Percentiles rank a stretch among this genome's conserved stretches.
These are phyloP conservation scores for Rhizophora mangle DNA, from an alignment of 345 rosid species.

Conservation along the genomic window DNA sequence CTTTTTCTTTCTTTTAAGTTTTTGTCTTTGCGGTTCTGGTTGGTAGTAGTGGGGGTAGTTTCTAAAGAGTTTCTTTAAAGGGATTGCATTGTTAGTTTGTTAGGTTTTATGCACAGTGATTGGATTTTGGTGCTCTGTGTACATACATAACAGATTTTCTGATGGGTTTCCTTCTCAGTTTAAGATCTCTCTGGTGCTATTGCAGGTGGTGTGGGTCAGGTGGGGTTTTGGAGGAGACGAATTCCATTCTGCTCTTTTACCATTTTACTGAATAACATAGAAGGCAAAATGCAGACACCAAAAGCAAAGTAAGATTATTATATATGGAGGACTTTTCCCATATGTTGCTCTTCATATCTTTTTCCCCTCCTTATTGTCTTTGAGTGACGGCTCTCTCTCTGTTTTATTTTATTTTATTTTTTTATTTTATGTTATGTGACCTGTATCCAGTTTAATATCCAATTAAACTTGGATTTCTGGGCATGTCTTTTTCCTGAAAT, in stretches of 20 bases:
- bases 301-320: slow-evolving; percentile 58
- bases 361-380: neutral
- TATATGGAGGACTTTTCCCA: neutral
- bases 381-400: neutral
- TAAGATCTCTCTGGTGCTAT: slow-evolving; percentile 31
- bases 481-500: too few species aligned
- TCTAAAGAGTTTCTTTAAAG: slow-evolving; percentile 86
- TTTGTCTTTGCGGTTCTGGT: slow-evolving; percentile 40
- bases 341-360: neutral
- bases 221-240: slow-evolving; percentile 31
- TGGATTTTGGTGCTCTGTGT: slow-evolving; percentile 20
- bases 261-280: slow-evolving; percentile 23
- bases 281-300: slow-evolving; percentile 74
- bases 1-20: slow-evolving; percentile 22
- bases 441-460: too few species aligned
- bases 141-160: slow-evolving; percentile 30
- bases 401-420: too few species aligned
- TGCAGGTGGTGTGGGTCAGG: slow-evolving; percentile 58
- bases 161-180: slow-evolving; percentile 35
- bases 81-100: slow-evolving; percentile 49
- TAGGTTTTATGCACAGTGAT: slow-evolving; percentile 41
- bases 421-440: too few species aligned
- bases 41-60: slow-evolving; percentile 92
- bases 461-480: too few species aligned
- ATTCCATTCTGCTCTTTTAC: slow-evolving; percentile 15